A percentile compares a stretch with the other conserved stretches of the same genome.
Evolutionary conservation across 2,329 filamentous ascomycete genomes (phyloP).

Genomic region (Dactylellina drechsleri): DNA sequence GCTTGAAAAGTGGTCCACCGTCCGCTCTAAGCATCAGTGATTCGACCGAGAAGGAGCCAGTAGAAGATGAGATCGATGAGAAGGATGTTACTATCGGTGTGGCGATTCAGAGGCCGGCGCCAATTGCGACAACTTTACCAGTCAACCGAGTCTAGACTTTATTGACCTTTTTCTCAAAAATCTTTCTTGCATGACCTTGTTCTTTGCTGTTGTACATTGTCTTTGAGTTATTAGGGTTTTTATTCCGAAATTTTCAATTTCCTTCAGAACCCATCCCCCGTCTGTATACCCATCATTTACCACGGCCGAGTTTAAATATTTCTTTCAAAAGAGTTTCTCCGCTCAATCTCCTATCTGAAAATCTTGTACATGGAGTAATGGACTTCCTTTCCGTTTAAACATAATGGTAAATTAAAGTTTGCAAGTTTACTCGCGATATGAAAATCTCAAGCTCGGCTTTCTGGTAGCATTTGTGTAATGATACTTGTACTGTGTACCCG

Average conservation of each 20-base stretch:
- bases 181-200: not conserved
- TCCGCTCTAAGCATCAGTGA: constrained; percentile 21
- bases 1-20: constrained; percentile 30
- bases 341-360: not conserved
- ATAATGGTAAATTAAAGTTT: no score
- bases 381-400: not conserved
- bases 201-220: not conserved
- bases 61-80: constrained; percentile 31
- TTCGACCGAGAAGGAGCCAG: constrained; percentile 2
- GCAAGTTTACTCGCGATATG: no score
- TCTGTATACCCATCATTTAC: no score
- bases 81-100: constrained; percentile 37
- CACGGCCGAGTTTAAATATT: no score
- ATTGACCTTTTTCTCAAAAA: not conserved
- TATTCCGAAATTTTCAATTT: no score
- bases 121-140: constrained; percentile 21
- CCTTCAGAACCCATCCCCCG: no score
- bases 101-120: constrained; percentile 38
- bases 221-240: no score
- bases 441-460: no score
- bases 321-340: no score
- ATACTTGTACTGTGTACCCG: no score
- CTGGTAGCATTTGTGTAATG: no score
- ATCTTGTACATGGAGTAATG: not conserved
- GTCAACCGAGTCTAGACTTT: constrained; percentile 16